These are phyloP conservation scores for Agrocybe praecox DNA, from an alignment of 768 basidiomycete genomes.

Conservation along the genomic window DNA sequence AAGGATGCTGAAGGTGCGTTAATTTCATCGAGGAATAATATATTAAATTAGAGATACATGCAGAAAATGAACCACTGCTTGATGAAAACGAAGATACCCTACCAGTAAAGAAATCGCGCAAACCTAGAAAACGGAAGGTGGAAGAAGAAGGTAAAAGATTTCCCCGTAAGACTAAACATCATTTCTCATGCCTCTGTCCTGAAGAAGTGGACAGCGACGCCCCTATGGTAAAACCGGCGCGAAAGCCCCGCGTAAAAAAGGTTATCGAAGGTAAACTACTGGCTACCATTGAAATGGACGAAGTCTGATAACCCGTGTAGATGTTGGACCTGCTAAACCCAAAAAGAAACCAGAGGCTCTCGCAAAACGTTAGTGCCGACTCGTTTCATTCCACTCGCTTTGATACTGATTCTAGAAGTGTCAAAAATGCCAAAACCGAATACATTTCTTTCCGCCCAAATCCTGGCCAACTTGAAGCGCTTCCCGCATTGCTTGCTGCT, in stretches of 20 bases:
- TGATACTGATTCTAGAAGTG: slow-evolving; percentile 2
- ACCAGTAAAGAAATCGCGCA: not conserved
- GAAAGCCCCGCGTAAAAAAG: not conserved
- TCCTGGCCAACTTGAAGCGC: slow-evolving; percentile 66
- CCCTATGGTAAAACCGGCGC: not conserved
- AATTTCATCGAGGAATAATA: too few species aligned
- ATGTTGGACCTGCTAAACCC: not conserved
- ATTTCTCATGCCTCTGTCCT: too few species aligned
- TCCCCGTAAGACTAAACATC: too few species aligned
- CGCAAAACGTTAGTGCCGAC: not conserved
- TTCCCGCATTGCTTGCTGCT: slow-evolving; percentile 91
- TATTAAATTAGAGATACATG: too few species aligned
- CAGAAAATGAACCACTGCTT: too few species aligned
- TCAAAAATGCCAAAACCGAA: slow-evolving; percentile 26
- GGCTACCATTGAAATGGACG: not conserved
- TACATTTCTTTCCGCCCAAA: slow-evolving; percentile 65
- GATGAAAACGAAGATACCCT: not conserved
- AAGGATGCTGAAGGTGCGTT: too few species aligned
- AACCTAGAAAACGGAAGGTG: not conserved
- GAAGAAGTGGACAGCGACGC: not conserved
- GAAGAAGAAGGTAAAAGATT: not conserved
- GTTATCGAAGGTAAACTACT: not conserved
- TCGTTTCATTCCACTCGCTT: not conserved
- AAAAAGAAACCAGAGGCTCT: not conserved
- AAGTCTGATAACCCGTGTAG: not conserved